Base-by-base conservation (phyloP, 169 alveolate genomes). In the Cardiosporidium cionae region DNA sequence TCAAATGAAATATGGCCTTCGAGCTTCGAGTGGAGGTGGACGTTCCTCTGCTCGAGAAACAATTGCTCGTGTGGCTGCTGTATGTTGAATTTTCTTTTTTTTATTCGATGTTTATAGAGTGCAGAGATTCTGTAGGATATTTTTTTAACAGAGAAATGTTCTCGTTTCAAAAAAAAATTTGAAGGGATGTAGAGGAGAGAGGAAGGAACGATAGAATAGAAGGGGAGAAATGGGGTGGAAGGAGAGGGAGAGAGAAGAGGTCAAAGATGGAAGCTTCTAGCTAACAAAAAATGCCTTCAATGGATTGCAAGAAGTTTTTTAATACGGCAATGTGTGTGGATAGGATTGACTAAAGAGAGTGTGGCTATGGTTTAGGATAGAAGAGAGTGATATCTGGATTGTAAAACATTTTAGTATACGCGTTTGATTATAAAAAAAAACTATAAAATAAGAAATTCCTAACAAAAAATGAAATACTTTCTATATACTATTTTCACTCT, bases 31-130 rank as follows among this genome's bases (percentile, higher is more conserved):
- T 72, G 93, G 93, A 9, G 93, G 93, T 2, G 93, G 93, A 34
- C 84, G 93, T 37, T 75, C 90, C 36, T 75, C 87, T 52, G 93
- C 93, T 1, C 54, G 93, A 22, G 93, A 88, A 72, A 88, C 93
- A 6, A 75, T 81, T 22, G 91, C 86, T 27, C 65, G 93, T 53
- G 91, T 88, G 3, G 82, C 86, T 36, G 93, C 88, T 29, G 82
- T 62, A 7, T 0, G 53, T 68, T 0, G 77, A 68, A 32, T 27
- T 63, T 28, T 53, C 70, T 25, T 35, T 54, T 0, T 34, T 71
- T 1, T 58, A 27, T 5, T 0, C 0, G 3, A 2, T 31, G 25
- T 71, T n/a, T 7, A 35, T 0, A 0, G 1, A 3, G n/a, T 5
- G 16, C 0, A 25, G 34, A n/a, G 9, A n/a, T 27, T 34, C 33